These are phyloP conservation scores for Panicum miliaceum DNA, from an alignment of 176 grass and related monocot genomes.

Conservation along the genomic window DNA sequence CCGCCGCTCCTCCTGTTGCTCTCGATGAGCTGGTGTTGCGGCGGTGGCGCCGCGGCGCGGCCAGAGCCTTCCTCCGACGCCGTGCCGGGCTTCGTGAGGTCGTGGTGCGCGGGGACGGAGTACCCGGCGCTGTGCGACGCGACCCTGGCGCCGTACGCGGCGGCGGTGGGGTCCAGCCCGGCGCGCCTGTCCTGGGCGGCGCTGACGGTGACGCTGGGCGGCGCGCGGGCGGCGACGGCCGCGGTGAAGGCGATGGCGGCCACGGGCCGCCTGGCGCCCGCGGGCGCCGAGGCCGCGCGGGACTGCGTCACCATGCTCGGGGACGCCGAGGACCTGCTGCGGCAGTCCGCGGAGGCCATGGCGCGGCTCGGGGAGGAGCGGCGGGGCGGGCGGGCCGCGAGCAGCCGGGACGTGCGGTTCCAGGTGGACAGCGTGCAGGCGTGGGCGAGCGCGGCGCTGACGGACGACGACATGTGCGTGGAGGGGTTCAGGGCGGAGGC, in stretches of 20 bases:
- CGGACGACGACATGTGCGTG: conserved; percentile 74
- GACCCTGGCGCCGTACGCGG: conserved; percentile 52
- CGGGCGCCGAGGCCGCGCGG: conserved; percentile 50
- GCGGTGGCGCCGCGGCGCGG: background rate
- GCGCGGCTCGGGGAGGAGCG: background rate
- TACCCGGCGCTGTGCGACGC: conserved; percentile 57
- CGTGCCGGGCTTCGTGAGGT: conserved; percentile 26
- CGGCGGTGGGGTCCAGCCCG: conserved; percentile 37
- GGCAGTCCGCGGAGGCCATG: conserved; percentile 60
- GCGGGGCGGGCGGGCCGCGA: too few species aligned
- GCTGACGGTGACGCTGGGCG: conserved; percentile 41
- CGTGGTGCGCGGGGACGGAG: conserved; percentile 53
- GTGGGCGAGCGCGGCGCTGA: conserved; percentile 89
- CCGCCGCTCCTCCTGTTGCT: background rate
- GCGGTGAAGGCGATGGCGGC: conserved; percentile 44
- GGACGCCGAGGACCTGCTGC: conserved; percentile 59
- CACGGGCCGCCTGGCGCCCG: background rate
- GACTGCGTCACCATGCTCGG: conserved; percentile 71
- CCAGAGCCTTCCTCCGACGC: background rate
- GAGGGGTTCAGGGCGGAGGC: conserved; percentile 57
- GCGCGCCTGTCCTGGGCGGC: conserved; percentile 49
- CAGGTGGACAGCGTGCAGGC: conserved; percentile 68
- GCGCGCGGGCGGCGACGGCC: conserved; percentile 37
- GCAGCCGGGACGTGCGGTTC: conserved; percentile 34
- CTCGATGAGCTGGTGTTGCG: background rate